phyloP scores from a whole-genome alignment of 1,139 yeast genomes.

The Suhomyces wounanorum region DNA sequence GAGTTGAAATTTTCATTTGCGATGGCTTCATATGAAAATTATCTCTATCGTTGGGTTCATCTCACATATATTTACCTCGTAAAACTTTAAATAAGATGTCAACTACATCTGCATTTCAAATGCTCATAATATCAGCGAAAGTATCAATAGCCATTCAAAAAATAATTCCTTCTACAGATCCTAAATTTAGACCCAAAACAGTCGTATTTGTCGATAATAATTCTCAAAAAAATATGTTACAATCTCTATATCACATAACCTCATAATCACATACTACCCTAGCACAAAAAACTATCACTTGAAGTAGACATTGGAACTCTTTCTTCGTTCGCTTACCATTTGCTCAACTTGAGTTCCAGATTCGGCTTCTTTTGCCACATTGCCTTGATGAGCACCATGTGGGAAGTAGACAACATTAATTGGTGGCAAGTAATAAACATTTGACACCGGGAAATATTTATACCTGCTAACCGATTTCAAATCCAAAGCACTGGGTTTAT shows the following conservation, averaged over 20 bases:
- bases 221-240: neutral
- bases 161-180: too few species aligned
- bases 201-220: too few species aligned
- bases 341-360: conserved; percentile 11
- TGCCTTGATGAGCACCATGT: conserved; percentile 49
- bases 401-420: conserved; percentile 63
- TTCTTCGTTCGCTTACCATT: conserved; percentile 16
- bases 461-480: conserved; percentile 30
- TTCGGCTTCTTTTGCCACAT: conserved; percentile 8
- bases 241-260: neutral
- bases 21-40: neutral
- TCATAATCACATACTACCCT: neutral
- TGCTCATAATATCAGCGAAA: too few species aligned
- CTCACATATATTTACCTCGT: too few species aligned
- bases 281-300: conserved; percentile 8
- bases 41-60: too few species aligned
- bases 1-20: neutral
- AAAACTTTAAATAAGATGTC: too few species aligned
- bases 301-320: conserved; percentile 21
- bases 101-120: too few species aligned
- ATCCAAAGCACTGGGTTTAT: conserved; percentile 14
- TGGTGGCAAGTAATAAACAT: conserved; percentile 59
- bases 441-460: conserved; percentile 58
- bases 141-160: too few species aligned
- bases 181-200: too few species aligned